A percentile compares a stretch with the other conserved stretches of the same genome.
phyloP scores from a whole-genome alignment of 2,329 filamentous ascomycete species.

The Herpotrichia juniperi region DNA sequence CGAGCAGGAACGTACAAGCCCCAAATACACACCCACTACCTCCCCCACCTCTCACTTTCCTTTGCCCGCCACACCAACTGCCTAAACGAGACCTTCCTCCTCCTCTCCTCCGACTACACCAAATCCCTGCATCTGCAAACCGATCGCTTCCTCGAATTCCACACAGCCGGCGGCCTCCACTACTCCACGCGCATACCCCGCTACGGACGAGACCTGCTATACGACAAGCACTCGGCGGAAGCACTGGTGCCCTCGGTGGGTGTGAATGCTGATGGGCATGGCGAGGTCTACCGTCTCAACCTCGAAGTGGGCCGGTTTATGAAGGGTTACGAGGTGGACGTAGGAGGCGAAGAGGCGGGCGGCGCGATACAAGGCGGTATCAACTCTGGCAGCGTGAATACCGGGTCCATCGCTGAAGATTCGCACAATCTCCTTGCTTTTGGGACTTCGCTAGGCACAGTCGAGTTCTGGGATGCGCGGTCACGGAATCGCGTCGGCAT shows the following conservation, averaged over 20 bases:
- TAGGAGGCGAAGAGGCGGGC: constrained; percentile 82
- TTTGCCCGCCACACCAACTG: constrained; percentile 90
- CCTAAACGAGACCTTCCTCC: constrained; percentile 87
- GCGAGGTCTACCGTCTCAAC: constrained; percentile 92
- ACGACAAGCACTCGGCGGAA: constrained; percentile 82
- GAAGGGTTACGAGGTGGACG: constrained; percentile 89
- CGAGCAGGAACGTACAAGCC: constrained; percentile 66
- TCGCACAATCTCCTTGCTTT: constrained; percentile 92
- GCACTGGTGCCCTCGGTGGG: constrained; percentile 87
- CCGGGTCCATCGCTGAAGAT: constrained; percentile 82
- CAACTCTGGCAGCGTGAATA: constrained; percentile 83
- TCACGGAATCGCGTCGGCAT: constrained; percentile 82
- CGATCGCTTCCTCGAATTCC: constrained; percentile 90
- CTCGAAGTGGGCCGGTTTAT: constrained; percentile 92
- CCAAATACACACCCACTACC: constrained; percentile 94
- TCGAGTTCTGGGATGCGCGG: constrained; percentile 95
- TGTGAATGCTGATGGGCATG: constrained; percentile 81
- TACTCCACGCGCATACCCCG: constrained; percentile 88
- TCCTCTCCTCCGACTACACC: constrained; percentile 88
- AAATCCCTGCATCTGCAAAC: constrained; percentile 94
- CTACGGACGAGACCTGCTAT: constrained; percentile 88
- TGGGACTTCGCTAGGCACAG: constrained; percentile 91
- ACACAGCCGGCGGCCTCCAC: constrained; percentile 86
- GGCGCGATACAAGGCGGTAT: constrained; percentile 86
- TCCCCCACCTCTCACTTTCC: constrained; percentile 91